Conservation (phyloP, 805 yeast species). For the Priceomyces melissophilus region DNA sequence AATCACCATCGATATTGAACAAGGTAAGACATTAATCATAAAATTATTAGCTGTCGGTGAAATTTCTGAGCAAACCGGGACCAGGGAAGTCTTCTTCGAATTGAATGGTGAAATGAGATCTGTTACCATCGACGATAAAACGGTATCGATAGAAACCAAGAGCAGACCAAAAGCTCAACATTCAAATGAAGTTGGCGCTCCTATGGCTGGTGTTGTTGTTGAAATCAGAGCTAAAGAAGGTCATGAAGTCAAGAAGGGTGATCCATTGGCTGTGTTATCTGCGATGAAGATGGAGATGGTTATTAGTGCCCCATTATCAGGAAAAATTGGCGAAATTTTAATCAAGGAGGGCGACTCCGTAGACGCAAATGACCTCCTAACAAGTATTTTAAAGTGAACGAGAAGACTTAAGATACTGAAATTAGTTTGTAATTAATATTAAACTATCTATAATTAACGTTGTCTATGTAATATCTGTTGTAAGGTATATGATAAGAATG, state of each 20-base stretch:
- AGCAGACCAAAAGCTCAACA: constrained; percentile 91
- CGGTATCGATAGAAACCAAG: constrained; percentile 78
- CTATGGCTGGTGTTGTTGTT: constrained; percentile 98
- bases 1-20: constrained; percentile 82
- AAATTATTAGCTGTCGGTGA: constrained; percentile 93
- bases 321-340: constrained; percentile 71
- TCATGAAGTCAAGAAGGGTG: constrained; percentile 91
- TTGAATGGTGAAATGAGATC: constrained; percentile 98
- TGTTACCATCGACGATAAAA: constrained; percentile 85
- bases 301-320: constrained; percentile 85
- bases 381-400: constrained; percentile 26
- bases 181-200: constrained; percentile 94
- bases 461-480: too few relatives aligned
- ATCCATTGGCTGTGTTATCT: constrained; percentile 86
- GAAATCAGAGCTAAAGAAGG: constrained; percentile 91
- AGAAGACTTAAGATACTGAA: too few relatives aligned
- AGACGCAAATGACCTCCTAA: constrained; percentile 86
- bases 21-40: constrained; percentile 90
- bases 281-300: constrained; percentile 99
- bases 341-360: constrained; percentile 93
- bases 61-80: constrained; percentile 77
- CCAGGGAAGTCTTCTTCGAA: constrained; percentile 95
- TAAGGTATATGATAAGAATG: too few relatives aligned
- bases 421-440: too few relatives aligned
- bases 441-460: too few relatives aligned